Evolutionary conservation across 2,329 filamentous ascomycete genomes (phyloP).

Genomic region (Neodidymelliopsis sp.): DNA sequence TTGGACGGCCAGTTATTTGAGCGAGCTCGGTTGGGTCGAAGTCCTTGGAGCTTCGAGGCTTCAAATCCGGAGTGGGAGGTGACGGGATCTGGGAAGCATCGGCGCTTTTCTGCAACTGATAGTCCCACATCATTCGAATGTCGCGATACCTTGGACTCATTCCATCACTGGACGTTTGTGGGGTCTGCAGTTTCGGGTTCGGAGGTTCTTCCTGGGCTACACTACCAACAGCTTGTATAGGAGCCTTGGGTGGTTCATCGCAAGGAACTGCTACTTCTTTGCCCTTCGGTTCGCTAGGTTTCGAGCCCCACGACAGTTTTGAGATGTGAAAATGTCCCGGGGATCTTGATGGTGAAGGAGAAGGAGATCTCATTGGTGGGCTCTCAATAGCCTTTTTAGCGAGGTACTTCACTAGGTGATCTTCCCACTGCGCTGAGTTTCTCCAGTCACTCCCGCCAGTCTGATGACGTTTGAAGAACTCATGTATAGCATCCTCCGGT

Average conservation of each 20-base stretch:
- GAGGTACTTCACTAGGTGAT: neutral
- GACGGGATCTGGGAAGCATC: neutral
- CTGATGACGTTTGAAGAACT: constrained; percentile 5
- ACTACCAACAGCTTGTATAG: no score
- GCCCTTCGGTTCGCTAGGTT: neutral
- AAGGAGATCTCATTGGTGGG: no score
- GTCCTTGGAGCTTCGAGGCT: neutral
- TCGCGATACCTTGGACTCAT: no score
- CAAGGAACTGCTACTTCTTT: no score
- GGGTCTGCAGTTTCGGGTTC: no score
- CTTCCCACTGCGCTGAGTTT: constrained; percentile 9
- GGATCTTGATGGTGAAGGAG: neutral
- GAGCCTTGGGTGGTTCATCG: no score
- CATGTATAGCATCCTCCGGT: constrained; percentile 1
- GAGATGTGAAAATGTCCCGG: neutral
- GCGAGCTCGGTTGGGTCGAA: neutral
- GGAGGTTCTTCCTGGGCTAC: no score
- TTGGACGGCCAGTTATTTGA: constrained; percentile 2
- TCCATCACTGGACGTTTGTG: no score
- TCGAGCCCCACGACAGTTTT: neutral
- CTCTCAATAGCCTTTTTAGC: neutral
- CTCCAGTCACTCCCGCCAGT: constrained; percentile 12
- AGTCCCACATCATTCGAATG: no score
- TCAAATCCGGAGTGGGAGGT: neutral
- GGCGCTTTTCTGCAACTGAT: no score